Evolutionary conservation across 352 stramenopile genomes (phyloP).

Genomic region (Thraustotheca clavata): DNA sequence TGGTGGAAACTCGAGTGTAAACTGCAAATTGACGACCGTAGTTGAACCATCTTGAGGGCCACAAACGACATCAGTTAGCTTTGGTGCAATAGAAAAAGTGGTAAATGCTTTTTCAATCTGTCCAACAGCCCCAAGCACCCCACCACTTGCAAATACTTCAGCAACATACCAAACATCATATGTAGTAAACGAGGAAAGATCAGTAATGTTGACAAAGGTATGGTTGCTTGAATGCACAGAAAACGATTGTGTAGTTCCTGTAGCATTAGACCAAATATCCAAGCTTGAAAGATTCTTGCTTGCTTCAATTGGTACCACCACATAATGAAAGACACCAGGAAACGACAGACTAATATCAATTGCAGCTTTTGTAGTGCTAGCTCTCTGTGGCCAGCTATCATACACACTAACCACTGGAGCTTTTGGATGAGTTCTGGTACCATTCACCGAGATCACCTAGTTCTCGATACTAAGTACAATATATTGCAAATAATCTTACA

Average conservation of each 20-base stretch:
- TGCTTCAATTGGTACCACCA: conserved; percentile 1
- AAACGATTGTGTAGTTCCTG: not conserved
- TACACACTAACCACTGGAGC: conserved; percentile 30
- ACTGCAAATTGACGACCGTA: conserved; percentile 31
- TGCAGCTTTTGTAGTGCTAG: not conserved
- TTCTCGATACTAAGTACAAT: not conserved
- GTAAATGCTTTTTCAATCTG: conserved; percentile 26
- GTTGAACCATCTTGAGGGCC: not conserved
- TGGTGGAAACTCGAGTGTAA: conserved; percentile 33
- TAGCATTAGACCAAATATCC: conserved; percentile 12
- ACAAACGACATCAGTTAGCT: conserved; percentile 24
- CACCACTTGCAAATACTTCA: conserved; percentile 40
- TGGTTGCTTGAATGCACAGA: not conserved
- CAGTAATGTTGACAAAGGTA: conserved; percentile 9
- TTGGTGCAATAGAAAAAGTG: conserved; percentile 47
- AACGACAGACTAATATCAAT: not conserved
- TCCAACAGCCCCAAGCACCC: conserved; percentile 40
- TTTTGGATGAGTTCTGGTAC: conserved; percentile 43
- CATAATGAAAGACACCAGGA: conserved; percentile 9
- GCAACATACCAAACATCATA: conserved; percentile 54
- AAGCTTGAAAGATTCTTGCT: conserved; percentile 1
- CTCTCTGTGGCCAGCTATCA: not conserved
- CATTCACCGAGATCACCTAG: conserved; percentile 46
- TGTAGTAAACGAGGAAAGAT: conserved; percentile 36
- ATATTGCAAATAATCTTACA: conserved; percentile 1